Conservation (phyloP, 1,284 basidiomycete genomes). For the Mrakiaceae sp. region DNA sequence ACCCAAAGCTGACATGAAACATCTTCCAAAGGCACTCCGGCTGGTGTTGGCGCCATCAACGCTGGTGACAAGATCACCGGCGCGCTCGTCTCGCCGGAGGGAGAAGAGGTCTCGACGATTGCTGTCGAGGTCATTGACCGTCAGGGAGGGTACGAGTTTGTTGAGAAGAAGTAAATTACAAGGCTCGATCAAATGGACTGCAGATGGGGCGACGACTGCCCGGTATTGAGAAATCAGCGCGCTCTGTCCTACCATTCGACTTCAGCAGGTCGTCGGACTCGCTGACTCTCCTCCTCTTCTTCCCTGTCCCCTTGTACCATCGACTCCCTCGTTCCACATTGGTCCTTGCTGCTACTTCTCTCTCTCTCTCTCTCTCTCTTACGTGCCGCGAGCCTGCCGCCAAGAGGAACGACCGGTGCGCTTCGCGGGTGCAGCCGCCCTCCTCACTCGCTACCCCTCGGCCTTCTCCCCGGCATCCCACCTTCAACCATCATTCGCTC, state of each 20-base stretch:
- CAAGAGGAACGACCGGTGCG: no score
- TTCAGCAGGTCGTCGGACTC: no score
- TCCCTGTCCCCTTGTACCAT: no score
- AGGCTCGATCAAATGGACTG: no score
- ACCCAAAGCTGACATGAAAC: background rate
- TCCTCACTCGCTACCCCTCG: background rate
- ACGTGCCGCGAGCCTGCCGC: no score
- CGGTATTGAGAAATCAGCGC: no score
- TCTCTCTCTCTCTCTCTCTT: background rate
- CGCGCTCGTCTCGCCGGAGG: constrained; percentile 47
- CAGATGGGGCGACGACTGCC: no score
- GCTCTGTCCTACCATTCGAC: no score
- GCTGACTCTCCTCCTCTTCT: no score
- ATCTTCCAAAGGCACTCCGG: constrained; percentile 52
- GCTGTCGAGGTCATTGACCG: constrained; percentile 56
- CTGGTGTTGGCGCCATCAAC: constrained; percentile 69
- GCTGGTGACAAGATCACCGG: constrained; percentile 73
- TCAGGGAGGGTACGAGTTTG: constrained; percentile 57
- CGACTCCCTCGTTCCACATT: no score
- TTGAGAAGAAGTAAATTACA: no score
- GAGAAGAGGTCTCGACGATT: constrained; percentile 50
- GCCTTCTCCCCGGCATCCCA: background rate
- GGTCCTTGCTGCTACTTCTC: background rate
- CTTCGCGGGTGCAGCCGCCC: background rate
- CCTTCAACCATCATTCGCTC: background rate